These are phyloP conservation scores for Apiotrichum gracile DNA, from an alignment of 1,284 basidiomycete genomes.

Conservation along the genomic window DNA sequence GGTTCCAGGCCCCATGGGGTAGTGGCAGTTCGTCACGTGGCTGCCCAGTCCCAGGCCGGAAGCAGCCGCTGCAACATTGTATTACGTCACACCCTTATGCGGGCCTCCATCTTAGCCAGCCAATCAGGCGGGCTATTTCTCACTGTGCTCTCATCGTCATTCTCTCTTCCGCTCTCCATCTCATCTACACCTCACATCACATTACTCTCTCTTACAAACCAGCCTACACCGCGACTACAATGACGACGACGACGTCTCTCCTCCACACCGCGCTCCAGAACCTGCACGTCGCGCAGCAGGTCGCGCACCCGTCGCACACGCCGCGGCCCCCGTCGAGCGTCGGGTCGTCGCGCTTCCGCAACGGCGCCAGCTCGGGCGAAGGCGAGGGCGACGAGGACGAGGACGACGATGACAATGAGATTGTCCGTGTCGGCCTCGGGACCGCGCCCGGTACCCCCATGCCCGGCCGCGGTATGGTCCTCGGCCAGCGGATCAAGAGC, in stretches of 20 bases:
- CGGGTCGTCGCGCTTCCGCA: constrained; percentile 20
- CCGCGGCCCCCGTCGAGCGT: constrained; percentile 29
- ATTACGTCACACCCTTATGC: too few species aligned
- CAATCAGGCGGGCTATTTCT: too few species aligned
- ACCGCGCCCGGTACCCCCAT: constrained; percentile 43
- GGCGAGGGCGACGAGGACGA: constrained; percentile 7
- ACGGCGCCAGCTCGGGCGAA: constrained; percentile 5
- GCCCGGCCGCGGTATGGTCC: constrained; percentile 17
- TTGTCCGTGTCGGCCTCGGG: constrained; percentile 38
- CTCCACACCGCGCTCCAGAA: constrained; percentile 46
- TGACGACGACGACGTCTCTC: constrained; percentile 37
- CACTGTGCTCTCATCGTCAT: too few species aligned
- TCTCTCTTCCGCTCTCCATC: neutral
- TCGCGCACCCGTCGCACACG: constrained; percentile 30
- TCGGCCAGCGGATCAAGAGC: constrained; percentile 21
- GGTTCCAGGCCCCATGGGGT: too few species aligned
- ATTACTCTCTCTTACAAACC: neutral
- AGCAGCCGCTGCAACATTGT: too few species aligned
- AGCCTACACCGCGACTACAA: constrained; percentile 5
- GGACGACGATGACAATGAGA: constrained; percentile 49
- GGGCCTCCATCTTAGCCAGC: too few species aligned
- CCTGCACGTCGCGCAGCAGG: constrained; percentile 43
- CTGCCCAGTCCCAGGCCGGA: too few species aligned
- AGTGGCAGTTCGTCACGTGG: too few species aligned
- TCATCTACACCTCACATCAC: neutral